Base-by-base conservation (phyloP, 148 eudicot species). In the Cornus suecica region DNA sequence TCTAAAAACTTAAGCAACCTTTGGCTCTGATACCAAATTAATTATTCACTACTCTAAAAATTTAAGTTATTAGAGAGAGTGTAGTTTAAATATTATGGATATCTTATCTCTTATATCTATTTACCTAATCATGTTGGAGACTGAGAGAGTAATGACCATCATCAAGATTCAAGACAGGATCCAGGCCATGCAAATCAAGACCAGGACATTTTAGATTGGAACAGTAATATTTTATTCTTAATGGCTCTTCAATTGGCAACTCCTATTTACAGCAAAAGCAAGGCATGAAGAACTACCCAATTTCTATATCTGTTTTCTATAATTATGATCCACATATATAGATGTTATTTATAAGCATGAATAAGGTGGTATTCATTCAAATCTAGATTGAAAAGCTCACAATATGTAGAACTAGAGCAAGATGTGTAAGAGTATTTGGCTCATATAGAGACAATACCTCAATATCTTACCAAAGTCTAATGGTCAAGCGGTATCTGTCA, bases 401-500 rank as follows among this genome's bases (percentile, higher is more conserved):
- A 3, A 58, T 58, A 1, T 37, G 37, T 42, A 64, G 61, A 45
- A 64, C 0, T 6, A 14, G 70, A 62, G 28, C 65, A 70, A 69
- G 65, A 60, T 68, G 58, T 24, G 45, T 8, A 75, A 76, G 69
- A 64, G 73, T 16, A 25, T 62, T 56, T 62, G 80, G 63, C 37
- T 73, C 22, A 29, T 66, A 75, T 54, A 32, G 58, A 62, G 75
- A 79, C 80, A 78, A 61, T 67, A 15, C 69, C 78, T 65, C 60
- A 65, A 25, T 80, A 83, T 79, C 78, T 65, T n/a, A n/a, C n/a
- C n/a, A n/a, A n/a, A n/a, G n/a, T n/a, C n/a, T n/a, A n/a, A n/a
- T n/a, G n/a, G n/a, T n/a, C n/a, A n/a, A n/a, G n/a, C n/a, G n/a
- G n/a, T n/a, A n/a, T n/a, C n/a, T n/a, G n/a, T n/a, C n/a, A n/a